Evolutionary conservation across 306 rosid species (phyloP), one percentile per base, ranked within the genome.

Genomic region (Vigna reflexopilosa): DNA sequence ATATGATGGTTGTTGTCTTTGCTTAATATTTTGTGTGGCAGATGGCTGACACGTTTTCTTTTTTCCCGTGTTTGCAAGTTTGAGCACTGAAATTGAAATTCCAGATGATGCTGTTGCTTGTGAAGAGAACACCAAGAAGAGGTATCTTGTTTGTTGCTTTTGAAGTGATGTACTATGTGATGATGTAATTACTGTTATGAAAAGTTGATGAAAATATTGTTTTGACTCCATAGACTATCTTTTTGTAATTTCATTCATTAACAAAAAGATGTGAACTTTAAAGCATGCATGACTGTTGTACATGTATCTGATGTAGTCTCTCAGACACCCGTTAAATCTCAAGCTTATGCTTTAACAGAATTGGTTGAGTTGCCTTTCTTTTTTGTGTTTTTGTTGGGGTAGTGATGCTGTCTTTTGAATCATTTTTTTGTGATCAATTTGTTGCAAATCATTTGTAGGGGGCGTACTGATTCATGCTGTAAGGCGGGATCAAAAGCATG

Each of bases 401-500:
- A 26, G 26, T 48, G 65, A 44, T 50, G 38, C 52, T 38, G 19
- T 79, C 40, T 52, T 47, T 80, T 49, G 65, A 70, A 70, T 17
- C 38, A 19, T 54, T 11, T 1, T 61, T 49, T 70, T 30, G 26
- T 79, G 73, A 48, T 83, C 10, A 59, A 50, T 69, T 55, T 84
- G 44, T 36, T 78, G 61, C 8, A 14, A 30, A 32, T 72, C 9
- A 15, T 65, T 81, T 63, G 52, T 75, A 93, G 99, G 87, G 87
- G 80, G 15, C 93, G 90, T 16, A 50, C 81, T 24, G 87, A 75
- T 57, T 83, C 93, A 44, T 86, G 85, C 75, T 14, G 84, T 77
- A 84, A 85, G 80, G 83, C 90, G 5, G 85, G 88, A 38, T 82
- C 91, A n/a, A 93, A 95, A 85, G 97, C 98, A 54, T 87, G 91